Percentiles rank a stretch among this genome's conserved stretches.
Evolutionary conservation across 1,284 basidiomycete genomes (phyloP).

Genomic region (Cutaneotrichosporon sp.): DNA sequence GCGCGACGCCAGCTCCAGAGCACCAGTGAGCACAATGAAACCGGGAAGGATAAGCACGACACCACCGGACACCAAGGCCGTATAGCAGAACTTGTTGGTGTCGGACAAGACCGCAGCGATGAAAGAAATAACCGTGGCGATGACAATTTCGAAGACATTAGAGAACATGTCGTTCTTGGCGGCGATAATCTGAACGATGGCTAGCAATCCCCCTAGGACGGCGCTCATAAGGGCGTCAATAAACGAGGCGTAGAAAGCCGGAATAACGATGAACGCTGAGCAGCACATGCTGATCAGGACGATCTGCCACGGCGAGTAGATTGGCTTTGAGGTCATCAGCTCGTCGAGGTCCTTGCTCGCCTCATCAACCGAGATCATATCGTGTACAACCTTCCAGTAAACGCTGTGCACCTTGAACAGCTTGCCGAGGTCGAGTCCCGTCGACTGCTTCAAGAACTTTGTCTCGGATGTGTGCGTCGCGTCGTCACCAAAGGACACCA

Average conservation of each 20-base stretch:
- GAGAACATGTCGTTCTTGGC: slow-evolving; percentile 75
- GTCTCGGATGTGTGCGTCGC: slow-evolving; percentile 79
- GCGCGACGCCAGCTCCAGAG: slow-evolving; percentile 67
- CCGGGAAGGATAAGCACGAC: slow-evolving; percentile 82
- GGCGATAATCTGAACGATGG: slow-evolving; percentile 68
- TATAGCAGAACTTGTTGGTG: slow-evolving; percentile 73
- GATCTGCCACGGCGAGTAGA: slow-evolving; percentile 63
- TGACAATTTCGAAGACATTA: slow-evolving; percentile 59
- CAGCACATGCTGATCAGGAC: slow-evolving; percentile 76
- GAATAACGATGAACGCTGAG: slow-evolving; percentile 66
- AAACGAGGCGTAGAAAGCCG: slow-evolving; percentile 53
- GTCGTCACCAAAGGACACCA: slow-evolving; percentile 75
- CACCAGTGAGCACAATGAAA: slow-evolving; percentile 72
- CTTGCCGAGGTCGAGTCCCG: slow-evolving; percentile 70
- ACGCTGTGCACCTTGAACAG: slow-evolving; percentile 68
- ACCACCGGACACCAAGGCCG: slow-evolving; percentile 74
- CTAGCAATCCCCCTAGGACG: slow-evolving; percentile 74
- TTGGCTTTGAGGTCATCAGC: slow-evolving; percentile 62
- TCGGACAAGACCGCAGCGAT: slow-evolving; percentile 69
- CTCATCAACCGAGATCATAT: slow-evolving; percentile 73
- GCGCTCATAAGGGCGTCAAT: slow-evolving; percentile 71
- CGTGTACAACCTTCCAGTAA: slow-evolving; percentile 86
- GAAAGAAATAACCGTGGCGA: slow-evolving; percentile 61
- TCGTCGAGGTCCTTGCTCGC: slow-evolving; percentile 68
- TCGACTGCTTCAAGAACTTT: slow-evolving; percentile 74